Evolutionary conservation across 2,329 filamentous ascomycete genomes (phyloP).

Genomic region (Fonsecaea monophora): DNA sequence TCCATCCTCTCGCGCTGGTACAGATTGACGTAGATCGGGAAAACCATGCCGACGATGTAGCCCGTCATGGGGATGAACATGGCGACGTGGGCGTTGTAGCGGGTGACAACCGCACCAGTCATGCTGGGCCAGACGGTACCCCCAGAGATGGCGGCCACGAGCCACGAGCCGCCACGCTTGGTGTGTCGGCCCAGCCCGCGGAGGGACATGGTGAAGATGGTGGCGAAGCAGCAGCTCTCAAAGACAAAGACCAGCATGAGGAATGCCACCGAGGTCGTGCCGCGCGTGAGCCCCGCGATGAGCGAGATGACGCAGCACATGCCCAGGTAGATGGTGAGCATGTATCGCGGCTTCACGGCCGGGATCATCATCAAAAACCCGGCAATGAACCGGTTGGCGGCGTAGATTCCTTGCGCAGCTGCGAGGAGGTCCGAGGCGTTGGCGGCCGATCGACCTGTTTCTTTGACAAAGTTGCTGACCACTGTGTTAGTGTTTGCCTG

Average conservation of each 20-base stretch:
- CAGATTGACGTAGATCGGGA: slow-evolving; percentile 43
- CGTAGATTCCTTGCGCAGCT: slow-evolving; percentile 65
- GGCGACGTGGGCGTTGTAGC: slow-evolving; percentile 32
- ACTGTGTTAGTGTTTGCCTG: not conserved
- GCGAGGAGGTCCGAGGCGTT: slow-evolving; percentile 62
- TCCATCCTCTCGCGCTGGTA: slow-evolving; percentile 39
- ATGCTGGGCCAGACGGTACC: slow-evolving; percentile 74
- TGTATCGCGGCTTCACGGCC: slow-evolving; percentile 60
- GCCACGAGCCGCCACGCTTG: slow-evolving; percentile 72
- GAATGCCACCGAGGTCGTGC: slow-evolving; percentile 61
- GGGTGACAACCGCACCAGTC: slow-evolving; percentile 57
- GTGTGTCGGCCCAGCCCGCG: slow-evolving; percentile 74
- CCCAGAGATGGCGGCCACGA: slow-evolving; percentile 71
- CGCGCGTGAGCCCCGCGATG: slow-evolving; percentile 59
- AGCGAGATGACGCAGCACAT: slow-evolving; percentile 63
- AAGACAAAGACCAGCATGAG: slow-evolving; percentile 44
- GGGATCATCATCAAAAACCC: slow-evolving; percentile 61
- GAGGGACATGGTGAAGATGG: slow-evolving; percentile 72
- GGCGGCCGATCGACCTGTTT: slow-evolving; percentile 48
- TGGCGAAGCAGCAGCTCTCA: slow-evolving; percentile 66
- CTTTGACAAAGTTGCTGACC: slow-evolving; percentile 57
- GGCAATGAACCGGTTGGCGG: slow-evolving; percentile 64
- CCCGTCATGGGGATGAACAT: slow-evolving; percentile 42
- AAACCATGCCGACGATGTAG: slow-evolving; percentile 40
- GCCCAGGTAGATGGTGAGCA: slow-evolving; percentile 62